phyloP scores from a whole-genome alignment of 441 rosid genomes.

The Pelargonium australe region DNA sequence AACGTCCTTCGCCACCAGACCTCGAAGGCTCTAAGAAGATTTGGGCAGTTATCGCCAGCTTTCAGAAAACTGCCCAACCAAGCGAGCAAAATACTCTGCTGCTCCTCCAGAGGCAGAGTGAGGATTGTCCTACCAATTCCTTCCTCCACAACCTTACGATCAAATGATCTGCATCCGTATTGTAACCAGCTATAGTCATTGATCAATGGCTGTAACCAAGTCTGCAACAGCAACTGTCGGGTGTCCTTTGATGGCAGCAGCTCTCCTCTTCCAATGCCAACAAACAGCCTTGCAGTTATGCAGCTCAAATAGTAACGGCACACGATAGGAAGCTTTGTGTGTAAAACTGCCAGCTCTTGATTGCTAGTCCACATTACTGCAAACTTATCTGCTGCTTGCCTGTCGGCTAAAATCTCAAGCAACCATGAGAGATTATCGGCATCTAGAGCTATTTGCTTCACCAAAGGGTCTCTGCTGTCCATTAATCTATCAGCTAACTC shows the following conservation, averaged over 20 bases:
- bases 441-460: conserved; percentile 64
- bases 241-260: conserved; percentile 77
- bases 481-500: conserved; percentile 28
- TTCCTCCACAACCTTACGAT: conserved; percentile 85
- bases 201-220: conserved; percentile 89
- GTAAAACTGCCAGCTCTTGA: conserved; percentile 60
- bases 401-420: conserved; percentile 72
- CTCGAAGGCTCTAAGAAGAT: conserved; percentile 86
- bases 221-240: conserved; percentile 52
- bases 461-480: conserved; percentile 38
- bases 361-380: conserved; percentile 74
- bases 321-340: conserved; percentile 55
- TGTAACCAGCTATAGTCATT: conserved; percentile 88
- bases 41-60: conserved; percentile 86
- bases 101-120: conserved; percentile 85
- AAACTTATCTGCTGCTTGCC: conserved; percentile 78
- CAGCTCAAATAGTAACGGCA: conserved; percentile 80
- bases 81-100: conserved; percentile 63
- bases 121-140: conserved; percentile 88
- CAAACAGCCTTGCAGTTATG: conserved; percentile 66
- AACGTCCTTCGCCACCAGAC: conserved; percentile 98
- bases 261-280: conserved; percentile 91
- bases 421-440: conserved; percentile 85
- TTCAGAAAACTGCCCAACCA: conserved; percentile 82
- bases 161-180: conserved; percentile 78